These are phyloP conservation scores for Penicillium sp. DNA, from an alignment of 2,329 filamentous ascomycete genomes.

Conservation along the genomic window DNA sequence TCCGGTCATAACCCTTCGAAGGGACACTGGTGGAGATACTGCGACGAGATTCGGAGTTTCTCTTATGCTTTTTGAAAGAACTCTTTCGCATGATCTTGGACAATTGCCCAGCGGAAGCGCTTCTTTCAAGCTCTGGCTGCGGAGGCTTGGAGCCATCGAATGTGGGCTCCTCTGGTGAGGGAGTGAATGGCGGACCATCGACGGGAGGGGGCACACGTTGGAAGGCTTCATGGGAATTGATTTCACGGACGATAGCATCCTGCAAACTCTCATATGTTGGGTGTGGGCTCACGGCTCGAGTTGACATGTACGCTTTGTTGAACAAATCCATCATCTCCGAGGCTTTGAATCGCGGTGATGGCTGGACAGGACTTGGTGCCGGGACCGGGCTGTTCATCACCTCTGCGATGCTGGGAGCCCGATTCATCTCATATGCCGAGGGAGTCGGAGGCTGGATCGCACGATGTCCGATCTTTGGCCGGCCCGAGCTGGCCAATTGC, in stretches of 20 bases:
- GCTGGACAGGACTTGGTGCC: slow-evolving; percentile 20
- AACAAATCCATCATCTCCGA: slow-evolving; percentile 42
- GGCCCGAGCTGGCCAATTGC: slow-evolving; percentile 31
- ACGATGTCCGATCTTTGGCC: slow-evolving; percentile 31
- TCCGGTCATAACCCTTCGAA: slow-evolving; percentile 16
- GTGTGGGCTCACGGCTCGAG: slow-evolving; percentile 25
- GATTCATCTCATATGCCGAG: slow-evolving; percentile 20
- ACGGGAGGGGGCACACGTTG: slow-evolving; percentile 30
- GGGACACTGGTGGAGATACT: slow-evolving; percentile 29
- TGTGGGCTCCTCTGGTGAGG: slow-evolving; percentile 21
- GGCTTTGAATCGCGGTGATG: slow-evolving; percentile 29
- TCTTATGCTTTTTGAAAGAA: slow-evolving; percentile 28
- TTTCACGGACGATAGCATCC: slow-evolving; percentile 41
- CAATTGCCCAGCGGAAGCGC: slow-evolving; percentile 26
- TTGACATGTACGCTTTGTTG: slow-evolving; percentile 34
- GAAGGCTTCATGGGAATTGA: slow-evolving; percentile 43
- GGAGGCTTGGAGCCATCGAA: slow-evolving; percentile 15
- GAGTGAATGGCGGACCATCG: slow-evolving; percentile 32
- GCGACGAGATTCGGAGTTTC: slow-evolving; percentile 24
- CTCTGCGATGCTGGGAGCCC: slow-evolving; percentile 37
- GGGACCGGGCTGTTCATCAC: slow-evolving; percentile 40
- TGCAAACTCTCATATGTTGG: slow-evolving; percentile 40
- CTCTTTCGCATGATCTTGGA: slow-evolving; percentile 28
- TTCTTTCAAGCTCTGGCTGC: slow-evolving; percentile 20
- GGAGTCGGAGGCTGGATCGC: slow-evolving; percentile 37